A percentile compares a stretch with the other conserved stretches of the same genome.
Conservation (phyloP, 1,284 basidiomycete species). For the Cutaneotrichosporon mucoides region DNA sequence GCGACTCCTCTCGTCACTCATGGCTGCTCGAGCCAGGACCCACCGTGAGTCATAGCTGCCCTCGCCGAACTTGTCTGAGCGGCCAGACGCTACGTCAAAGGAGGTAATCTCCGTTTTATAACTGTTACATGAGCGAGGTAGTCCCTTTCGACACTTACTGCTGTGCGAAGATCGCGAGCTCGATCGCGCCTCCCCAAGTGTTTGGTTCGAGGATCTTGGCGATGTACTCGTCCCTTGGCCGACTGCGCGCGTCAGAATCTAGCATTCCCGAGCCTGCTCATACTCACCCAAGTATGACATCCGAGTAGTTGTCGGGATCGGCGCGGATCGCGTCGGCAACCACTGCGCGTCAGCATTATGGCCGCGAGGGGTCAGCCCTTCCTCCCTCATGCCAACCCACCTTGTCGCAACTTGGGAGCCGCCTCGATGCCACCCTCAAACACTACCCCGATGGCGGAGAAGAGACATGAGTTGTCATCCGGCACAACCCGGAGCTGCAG, state of each 20-base stretch:
- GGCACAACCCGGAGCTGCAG: slow-evolving; percentile 65
- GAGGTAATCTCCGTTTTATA: slow-evolving; percentile 81
- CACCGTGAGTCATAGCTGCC: slow-evolving; percentile 48
- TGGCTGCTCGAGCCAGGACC: too few relatives aligned
- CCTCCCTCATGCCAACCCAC: too few relatives aligned
- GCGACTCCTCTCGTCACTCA: too few relatives aligned
- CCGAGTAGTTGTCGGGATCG: slow-evolving; percentile 68
- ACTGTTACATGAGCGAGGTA: slow-evolving; percentile 33
- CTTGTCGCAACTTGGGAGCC: slow-evolving; percentile 30
- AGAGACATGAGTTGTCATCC: slow-evolving; percentile 90
- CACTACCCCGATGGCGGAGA: slow-evolving; percentile 75
- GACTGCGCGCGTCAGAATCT: slow-evolving; percentile 52
- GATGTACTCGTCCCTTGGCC: slow-evolving; percentile 70
- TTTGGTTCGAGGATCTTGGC: slow-evolving; percentile 68
- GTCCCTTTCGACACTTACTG: slow-evolving; percentile 48
- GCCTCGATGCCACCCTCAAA: slow-evolving; percentile 74
- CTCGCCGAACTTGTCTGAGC: slow-evolving; percentile 77
- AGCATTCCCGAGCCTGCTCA: slow-evolving; percentile 5
- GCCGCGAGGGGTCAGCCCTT: too few relatives aligned
- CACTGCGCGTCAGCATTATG: slow-evolving; percentile 56
- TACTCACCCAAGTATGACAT: slow-evolving; percentile 85
- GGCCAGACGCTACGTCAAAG: slow-evolving; percentile 84
- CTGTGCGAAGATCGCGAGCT: slow-evolving; percentile 72
- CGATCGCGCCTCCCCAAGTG: slow-evolving; percentile 92
- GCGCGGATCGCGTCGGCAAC: slow-evolving; percentile 72